A percentile compares a stretch with the other conserved stretches of the same genome.
These are phyloP conservation scores for Pyrenochaeta sp. DNA, from an alignment of 2,329 filamentous ascomycete genomes.

Conservation along the genomic window DNA sequence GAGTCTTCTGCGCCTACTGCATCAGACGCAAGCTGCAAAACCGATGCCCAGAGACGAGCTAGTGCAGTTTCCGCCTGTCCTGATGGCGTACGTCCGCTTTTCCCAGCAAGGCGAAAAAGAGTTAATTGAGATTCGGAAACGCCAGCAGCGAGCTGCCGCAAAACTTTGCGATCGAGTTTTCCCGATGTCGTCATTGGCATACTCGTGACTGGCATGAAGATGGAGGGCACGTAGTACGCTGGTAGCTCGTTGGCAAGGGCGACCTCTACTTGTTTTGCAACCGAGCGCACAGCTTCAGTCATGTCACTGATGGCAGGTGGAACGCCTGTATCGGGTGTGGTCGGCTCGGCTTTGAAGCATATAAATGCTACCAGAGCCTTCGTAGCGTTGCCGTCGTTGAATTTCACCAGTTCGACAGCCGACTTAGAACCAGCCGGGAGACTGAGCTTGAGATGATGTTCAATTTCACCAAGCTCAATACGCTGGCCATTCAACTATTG, in stretches of 20 bases:
- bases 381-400: constrained; percentile 30
- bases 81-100: constrained; percentile 40
- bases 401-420: constrained; percentile 53
- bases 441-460: constrained; percentile 52
- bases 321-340: constrained; percentile 32
- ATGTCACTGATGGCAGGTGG: constrained; percentile 30
- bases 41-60: constrained; percentile 50
- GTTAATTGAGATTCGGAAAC: constrained; percentile 40
- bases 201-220: constrained; percentile 53
- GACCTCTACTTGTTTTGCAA: constrained; percentile 36
- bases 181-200: constrained; percentile 55
- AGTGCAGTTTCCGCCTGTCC: constrained; percentile 30
- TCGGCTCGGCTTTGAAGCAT: constrained; percentile 23
- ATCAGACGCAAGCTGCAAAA: constrained; percentile 48
- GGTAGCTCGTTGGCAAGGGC: constrained; percentile 45
- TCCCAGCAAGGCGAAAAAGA: constrained; percentile 37
- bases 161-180: constrained; percentile 52
- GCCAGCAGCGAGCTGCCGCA: constrained; percentile 47
- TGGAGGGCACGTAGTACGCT: constrained; percentile 55
- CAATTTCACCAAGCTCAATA: constrained; percentile 57
- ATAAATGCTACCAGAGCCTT: constrained; percentile 42
- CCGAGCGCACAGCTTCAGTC: constrained; percentile 22
- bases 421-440: constrained; percentile 50
- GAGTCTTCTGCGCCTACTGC: constrained; percentile 55
- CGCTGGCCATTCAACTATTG: constrained; percentile 54